A percentile compares a stretch with the other conserved stretches of the same genome.
These are phyloP conservation scores for Ailanthus altissimus DNA, from an alignment of 345 rosid species.

Conservation along the genomic window DNA sequence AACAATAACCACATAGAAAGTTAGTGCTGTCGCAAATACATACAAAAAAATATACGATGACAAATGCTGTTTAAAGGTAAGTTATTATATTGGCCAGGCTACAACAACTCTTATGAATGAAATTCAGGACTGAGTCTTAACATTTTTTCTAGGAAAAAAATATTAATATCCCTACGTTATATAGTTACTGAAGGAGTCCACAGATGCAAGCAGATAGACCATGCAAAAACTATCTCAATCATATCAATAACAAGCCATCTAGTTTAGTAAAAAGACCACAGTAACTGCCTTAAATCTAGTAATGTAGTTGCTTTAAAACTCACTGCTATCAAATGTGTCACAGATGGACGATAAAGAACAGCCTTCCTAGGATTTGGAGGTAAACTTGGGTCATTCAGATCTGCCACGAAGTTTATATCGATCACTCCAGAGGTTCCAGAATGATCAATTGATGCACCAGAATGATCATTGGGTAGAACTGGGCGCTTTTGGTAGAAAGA, in stretches of 20 bases:
- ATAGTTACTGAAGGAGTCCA: not conserved
- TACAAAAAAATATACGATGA: not conserved
- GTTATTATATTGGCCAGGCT: not conserved
- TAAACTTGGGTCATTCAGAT: slow-evolving; percentile 68
- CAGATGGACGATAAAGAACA: slow-evolving; percentile 84
- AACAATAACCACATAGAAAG: slow-evolving; percentile 8
- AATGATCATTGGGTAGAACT: slow-evolving; percentile 61
- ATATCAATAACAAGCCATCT: slow-evolving; percentile 13
- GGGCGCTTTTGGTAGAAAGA: slow-evolving; percentile 62
- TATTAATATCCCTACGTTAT: not conserved
- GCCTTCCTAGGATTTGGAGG: slow-evolving; percentile 93
- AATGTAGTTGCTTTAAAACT: slow-evolving; percentile 38
- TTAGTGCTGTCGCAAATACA: slow-evolving; percentile 1
- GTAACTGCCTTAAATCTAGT: slow-evolving; percentile 20
- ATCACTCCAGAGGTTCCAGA: slow-evolving; percentile 81
- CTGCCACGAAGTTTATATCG: slow-evolving; percentile 72
- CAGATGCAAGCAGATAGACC: slow-evolving; percentile 13
- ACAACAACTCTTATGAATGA: not conserved
- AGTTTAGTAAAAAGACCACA: not conserved
- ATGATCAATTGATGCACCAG: slow-evolving; percentile 65
- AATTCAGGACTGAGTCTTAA: not conserved
- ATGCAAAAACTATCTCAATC: slow-evolving; percentile 1
- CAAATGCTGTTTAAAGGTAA: not conserved
- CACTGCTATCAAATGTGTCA: slow-evolving; percentile 84
- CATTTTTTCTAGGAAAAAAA: not conserved